Evolutionary conservation across 2,329 filamentous ascomycete species (phyloP).

Genomic region (Macrophomina pseudophaseolina): DNA sequence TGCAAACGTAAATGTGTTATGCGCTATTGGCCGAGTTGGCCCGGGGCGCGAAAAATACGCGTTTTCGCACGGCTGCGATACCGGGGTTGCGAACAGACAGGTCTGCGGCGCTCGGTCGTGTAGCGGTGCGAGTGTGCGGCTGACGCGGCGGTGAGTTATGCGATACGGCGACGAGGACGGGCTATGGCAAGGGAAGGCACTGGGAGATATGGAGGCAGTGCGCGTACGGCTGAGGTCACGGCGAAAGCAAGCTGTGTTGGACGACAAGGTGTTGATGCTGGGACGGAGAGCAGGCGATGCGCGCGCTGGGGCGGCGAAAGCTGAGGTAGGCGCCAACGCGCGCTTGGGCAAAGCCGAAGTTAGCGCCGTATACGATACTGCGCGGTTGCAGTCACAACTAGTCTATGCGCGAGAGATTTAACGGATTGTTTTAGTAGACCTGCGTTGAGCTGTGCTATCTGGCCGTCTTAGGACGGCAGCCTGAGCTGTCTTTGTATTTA

Average conservation of each 20-base stretch:
- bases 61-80: neutral
- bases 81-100: neutral
- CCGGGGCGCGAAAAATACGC: neutral
- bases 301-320: neutral
- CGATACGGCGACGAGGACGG: neutral
- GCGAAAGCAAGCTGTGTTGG: neutral
- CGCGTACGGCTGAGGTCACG: neutral
- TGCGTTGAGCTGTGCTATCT: neutral
- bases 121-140: neutral
- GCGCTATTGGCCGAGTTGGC: neutral
- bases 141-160: slow-evolving; percentile 1
- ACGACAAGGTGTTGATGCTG: neutral
- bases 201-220: neutral
- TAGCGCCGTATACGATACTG: neutral
- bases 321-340: neutral
- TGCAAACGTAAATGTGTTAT: neutral
- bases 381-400: neutral
- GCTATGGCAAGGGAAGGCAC: neutral
- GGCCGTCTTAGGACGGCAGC: neutral
- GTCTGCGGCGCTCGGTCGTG: neutral
- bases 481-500: neutral
- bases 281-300: neutral
- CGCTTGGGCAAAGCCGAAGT: neutral
- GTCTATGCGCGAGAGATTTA: too few species aligned
- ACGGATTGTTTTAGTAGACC: too few species aligned